Conservation (phyloP, 176 grass and related monocot genomes). For the Musa troglodytarum region DNA sequence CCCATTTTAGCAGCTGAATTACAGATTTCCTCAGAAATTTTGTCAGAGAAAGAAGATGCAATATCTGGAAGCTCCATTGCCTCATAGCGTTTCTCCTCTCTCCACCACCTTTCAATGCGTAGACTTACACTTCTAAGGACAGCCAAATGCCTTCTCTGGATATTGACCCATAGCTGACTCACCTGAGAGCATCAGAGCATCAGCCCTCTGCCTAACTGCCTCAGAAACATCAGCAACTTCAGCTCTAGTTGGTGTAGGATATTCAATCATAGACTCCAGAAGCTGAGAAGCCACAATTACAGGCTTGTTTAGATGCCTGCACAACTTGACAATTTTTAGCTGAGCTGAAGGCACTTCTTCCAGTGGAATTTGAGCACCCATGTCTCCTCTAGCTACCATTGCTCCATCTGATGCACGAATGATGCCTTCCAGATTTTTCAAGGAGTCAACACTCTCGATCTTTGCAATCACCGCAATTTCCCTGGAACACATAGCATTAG, state of each 20-base stretch:
- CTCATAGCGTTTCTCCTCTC: slow-evolving; percentile 81
- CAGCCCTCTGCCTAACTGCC: slow-evolving; percentile 77
- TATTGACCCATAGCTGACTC: slow-evolving; percentile 94
- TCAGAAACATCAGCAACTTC: slow-evolving; percentile 95
- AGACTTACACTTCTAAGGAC: slow-evolving; percentile 80
- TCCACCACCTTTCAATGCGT: slow-evolving; percentile 88
- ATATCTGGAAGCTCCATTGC: slow-evolving; percentile 60
- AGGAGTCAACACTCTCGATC: slow-evolving; percentile 89
- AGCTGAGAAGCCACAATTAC: slow-evolving; percentile 94
- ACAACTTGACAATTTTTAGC: slow-evolving; percentile 76
- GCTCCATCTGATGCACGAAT: slow-evolving; percentile 75
- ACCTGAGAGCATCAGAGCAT: slow-evolving; percentile 94
- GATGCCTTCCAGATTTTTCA: slow-evolving; percentile 75
- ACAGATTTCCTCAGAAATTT: slow-evolving; percentile 91
- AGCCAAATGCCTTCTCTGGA: slow-evolving; percentile 74
- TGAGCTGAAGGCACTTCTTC: slow-evolving; percentile 85
- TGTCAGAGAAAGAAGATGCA: slow-evolving; percentile 75
- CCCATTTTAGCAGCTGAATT: slow-evolving; percentile 99
- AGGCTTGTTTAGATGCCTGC: slow-evolving; percentile 94
- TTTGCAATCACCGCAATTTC: slow-evolving; percentile 87
- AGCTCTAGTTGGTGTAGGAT: slow-evolving; percentile 75
- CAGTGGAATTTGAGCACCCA: slow-evolving; percentile 87
- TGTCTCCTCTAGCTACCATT: slow-evolving; percentile 93
- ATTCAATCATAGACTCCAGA: slow-evolving; percentile 91
- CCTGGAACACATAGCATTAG: slow-evolving; percentile 32